phyloP scores from a whole-genome alignment of 208 protist genomes.

The Endotrypanum monterogeii region DNA sequence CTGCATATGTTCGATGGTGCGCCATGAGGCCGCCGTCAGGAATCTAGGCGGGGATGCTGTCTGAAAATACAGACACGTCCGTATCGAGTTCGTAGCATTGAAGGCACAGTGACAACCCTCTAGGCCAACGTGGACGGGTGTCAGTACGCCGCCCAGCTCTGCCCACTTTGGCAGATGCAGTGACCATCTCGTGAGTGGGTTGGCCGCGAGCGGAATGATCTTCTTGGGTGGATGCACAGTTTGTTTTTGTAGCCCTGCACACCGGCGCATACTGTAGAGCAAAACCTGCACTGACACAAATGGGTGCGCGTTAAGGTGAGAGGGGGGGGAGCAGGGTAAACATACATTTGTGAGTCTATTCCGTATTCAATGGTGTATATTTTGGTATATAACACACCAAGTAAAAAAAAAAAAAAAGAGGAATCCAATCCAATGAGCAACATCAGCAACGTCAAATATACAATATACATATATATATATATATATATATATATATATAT shows the following conservation, averaged over 20 bases:
- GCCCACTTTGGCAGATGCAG: conserved; percentile 37
- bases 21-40: conserved; percentile 41
- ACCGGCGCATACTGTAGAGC: background rate
- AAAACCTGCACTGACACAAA: background rate
- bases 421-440: no score
- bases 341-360: background rate
- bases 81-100: conserved; percentile 86
- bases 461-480: no score
- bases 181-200: conserved; percentile 84
- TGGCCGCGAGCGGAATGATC: conserved; percentile 32
- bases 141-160: conserved; percentile 21
- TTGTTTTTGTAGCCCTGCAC: conserved; percentile 28
- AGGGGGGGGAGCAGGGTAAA: background rate
- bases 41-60: conserved; percentile 62
- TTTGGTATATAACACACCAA: no score
- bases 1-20: conserved; percentile 67
- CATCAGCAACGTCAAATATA: no score
- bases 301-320: no score
- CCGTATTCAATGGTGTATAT: background rate
- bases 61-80: conserved; percentile 79
- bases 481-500: no score
- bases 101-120: conserved; percentile 85
- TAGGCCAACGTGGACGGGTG: conserved; percentile 48
- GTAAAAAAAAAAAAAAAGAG: no score
- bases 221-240: conserved; percentile 51